phyloP scores from a whole-genome alignment of 805 yeast genomes.

The Yarrowia osloensis region DNA sequence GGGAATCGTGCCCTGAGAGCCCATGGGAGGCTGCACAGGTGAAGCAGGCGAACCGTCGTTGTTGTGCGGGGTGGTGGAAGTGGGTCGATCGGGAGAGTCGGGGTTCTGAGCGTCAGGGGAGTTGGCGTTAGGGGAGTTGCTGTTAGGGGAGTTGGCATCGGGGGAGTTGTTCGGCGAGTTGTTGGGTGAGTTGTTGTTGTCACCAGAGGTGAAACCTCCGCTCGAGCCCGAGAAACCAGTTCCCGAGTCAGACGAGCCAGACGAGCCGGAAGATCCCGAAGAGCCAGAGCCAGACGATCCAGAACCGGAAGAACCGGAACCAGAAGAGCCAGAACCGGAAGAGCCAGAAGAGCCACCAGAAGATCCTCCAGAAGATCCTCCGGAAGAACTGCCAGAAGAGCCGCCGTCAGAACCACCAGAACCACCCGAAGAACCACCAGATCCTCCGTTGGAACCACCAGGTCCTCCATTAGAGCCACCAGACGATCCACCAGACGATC shows the following conservation, averaged over 20 bases:
- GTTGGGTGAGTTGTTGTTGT: constrained; percentile 1
- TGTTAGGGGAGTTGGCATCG: neutral
- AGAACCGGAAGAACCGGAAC: neutral
- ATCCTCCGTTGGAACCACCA: neutral
- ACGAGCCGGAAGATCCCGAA: neutral
- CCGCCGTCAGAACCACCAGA: constrained; percentile 7
- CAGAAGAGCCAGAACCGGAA: neutral
- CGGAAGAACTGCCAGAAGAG: neutral
- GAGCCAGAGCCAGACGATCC: neutral
- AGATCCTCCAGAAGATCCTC: neutral
- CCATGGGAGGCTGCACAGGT: constrained; percentile 22
- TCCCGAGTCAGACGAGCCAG: neutral
- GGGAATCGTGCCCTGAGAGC: constrained; percentile 27
- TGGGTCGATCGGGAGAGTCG: neutral
- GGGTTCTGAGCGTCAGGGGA: neutral
- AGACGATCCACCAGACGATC: neutral
- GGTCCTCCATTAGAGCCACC: neutral
- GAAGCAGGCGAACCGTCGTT: constrained; percentile 23
- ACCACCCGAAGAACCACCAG: neutral
- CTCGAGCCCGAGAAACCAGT: constrained; percentile 14
- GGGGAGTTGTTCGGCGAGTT: too few relatives aligned
- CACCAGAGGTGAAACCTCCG: constrained; percentile 4
- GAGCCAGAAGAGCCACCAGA: neutral
- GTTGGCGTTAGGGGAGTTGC: neutral
- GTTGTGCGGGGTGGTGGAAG: constrained; percentile 13